phyloP scores from a whole-genome alignment of 2,329 filamentous ascomycete genomes.

The Phaeoacremonium minimum region DNA sequence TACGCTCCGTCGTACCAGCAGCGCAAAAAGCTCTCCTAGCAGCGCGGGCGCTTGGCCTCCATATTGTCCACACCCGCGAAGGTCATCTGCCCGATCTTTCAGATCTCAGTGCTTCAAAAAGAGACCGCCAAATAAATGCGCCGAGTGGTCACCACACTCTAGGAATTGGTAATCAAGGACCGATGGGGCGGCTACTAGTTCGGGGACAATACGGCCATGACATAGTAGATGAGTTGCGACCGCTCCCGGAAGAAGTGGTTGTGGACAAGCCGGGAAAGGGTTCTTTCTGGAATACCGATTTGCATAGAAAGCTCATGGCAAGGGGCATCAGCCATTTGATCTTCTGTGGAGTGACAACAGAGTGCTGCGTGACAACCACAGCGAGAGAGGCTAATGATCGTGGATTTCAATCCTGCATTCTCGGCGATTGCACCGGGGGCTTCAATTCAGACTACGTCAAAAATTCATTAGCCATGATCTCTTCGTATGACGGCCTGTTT shows the following conservation, averaged over 20 bases:
- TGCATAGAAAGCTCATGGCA: constrained; percentile 48
- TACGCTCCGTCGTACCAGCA: constrained; percentile 36
- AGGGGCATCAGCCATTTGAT: constrained; percentile 54
- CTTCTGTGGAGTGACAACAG: constrained; percentile 53
- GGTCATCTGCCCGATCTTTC: constrained; percentile 47
- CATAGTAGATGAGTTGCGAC: constrained; percentile 47
- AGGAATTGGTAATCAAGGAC: constrained; percentile 46
- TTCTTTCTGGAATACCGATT: constrained; percentile 51
- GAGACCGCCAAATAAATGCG: constrained; percentile 39
- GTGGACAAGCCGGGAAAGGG: constrained; percentile 58
- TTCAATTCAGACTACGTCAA: constrained; percentile 41
- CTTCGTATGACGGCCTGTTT: constrained; percentile 46
- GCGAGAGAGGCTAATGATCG: constrained; percentile 54
- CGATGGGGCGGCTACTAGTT: constrained; percentile 47
- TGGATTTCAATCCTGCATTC: constrained; percentile 55
- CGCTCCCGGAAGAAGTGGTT: constrained; percentile 44
- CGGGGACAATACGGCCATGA: constrained; percentile 51
- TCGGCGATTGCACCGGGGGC: constrained; percentile 42
- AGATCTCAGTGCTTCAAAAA: constrained; percentile 47
- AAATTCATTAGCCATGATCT: constrained; percentile 43
- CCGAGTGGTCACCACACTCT: constrained; percentile 30
- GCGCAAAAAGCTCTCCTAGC: constrained; percentile 31
- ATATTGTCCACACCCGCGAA: constrained; percentile 45
- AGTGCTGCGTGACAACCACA: constrained; percentile 53
- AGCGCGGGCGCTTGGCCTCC: constrained; percentile 32